A percentile compares a stretch with the other conserved stretches of the same genome.
phyloP scores from a whole-genome alignment of 257 asterid genomes.

The Salvia splendens region DNA sequence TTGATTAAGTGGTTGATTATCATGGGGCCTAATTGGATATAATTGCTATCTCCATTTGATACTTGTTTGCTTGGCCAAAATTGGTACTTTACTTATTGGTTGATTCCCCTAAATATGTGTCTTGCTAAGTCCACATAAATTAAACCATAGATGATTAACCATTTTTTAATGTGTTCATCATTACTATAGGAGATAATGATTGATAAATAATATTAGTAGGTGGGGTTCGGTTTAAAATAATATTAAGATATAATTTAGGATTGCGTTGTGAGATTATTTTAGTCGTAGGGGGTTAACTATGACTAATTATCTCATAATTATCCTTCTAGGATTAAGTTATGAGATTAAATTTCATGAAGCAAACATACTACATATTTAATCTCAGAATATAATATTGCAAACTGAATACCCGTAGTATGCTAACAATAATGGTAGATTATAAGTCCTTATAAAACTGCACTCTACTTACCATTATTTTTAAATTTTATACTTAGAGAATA shows the following conservation, averaged over 20 bases:
- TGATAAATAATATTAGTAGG: not conserved
- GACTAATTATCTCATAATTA: too few species aligned
- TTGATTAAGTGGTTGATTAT: constrained; percentile 26
- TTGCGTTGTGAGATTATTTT: too few species aligned
- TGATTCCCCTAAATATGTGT: constrained; percentile 10
- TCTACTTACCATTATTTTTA: not conserved
- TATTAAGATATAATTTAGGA: too few species aligned
- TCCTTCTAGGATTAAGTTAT: too few species aligned
- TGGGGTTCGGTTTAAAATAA: too few species aligned
- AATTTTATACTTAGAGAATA: not conserved
- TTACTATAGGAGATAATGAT: constrained; percentile 1
- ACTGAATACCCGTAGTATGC: too few species aligned
- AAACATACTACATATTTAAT: too few species aligned
- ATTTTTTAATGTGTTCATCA: not conserved
- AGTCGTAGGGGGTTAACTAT: too few species aligned
- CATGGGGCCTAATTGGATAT: constrained; percentile 24
- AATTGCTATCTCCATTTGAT: constrained; percentile 26
- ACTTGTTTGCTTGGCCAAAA: constrained; percentile 21
- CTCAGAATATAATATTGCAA: too few species aligned
- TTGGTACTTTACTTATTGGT: not conserved
- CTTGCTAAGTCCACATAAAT: not conserved
- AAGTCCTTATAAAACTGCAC: not conserved
- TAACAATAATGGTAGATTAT: not conserved
- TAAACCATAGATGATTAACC: too few species aligned
- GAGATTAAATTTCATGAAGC: too few species aligned